Evolutionary conservation across 106 monocot species (phyloP), one percentile per base, ranked within the genome.

Genomic region (Allium cepa): DNA sequence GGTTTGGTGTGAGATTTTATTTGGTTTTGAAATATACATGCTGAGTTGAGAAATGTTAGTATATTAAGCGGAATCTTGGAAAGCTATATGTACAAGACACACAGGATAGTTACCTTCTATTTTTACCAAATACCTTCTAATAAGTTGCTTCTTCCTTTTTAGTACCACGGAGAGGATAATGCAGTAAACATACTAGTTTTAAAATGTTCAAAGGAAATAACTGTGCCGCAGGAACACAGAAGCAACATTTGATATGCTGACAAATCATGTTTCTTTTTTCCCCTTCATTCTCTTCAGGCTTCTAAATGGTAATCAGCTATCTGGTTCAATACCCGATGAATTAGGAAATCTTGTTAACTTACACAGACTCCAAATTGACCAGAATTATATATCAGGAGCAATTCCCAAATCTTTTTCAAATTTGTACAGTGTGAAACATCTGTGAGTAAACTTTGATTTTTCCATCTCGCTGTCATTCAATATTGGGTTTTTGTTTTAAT

Each of bases 321-420:
- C 88, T 70, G 96, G 96, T 46, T 63, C 73, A 36, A 83, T 96
- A 69, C 96, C 91, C 70, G 88, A 88, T 18, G 88, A 91, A 73
- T 73, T 96, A 49, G 96, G 96, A 12, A 50, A 86, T 61, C 96
- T 96, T 74, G 56, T 69, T 13, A 83, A 84, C 45, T 79, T 96
- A 67, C 56, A 82, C 66, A 88, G 96, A 65, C 73, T 96, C 60
- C 96, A 96, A 71, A 88, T 96, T 60, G 91, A 96, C 56, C 63
- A 80, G 74, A 96, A 96, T 71, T 72, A 92, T 16, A 88, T 96
- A 73, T 86, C 88, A 57, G 96, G 96, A 9, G 50, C 82, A 49
- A 86, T 96, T 63, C 91, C 96, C 48, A 84, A 71, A 72, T 91
- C 96, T 70, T 96, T 96, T 65, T 81, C 88, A 68, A 96, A 86